phyloP scores from a whole-genome alignment of 164 flowering plant species.

The Piper betle region DNA sequence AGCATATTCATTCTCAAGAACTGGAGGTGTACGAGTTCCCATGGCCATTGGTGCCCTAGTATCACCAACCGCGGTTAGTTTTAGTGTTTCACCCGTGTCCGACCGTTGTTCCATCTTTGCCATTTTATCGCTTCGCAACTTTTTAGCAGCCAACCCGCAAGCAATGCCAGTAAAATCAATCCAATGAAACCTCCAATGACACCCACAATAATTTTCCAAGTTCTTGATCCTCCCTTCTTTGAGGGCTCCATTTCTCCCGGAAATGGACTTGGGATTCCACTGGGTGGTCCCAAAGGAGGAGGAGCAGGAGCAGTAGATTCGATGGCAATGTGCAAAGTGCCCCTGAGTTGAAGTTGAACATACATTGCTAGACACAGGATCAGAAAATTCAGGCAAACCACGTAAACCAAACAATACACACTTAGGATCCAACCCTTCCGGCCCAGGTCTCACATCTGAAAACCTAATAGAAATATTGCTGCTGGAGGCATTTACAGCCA shows the following conservation, averaged over 20 bases:
- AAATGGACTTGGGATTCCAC: background rate
- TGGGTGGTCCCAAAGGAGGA: background rate
- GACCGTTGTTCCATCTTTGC: conserved; percentile 62
- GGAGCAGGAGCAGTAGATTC: conserved; percentile 38
- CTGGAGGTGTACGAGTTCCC: conserved; percentile 22
- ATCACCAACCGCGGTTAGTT: conserved; percentile 14
- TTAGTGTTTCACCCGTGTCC: conserved; percentile 42
- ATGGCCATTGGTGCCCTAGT: conserved; percentile 19
- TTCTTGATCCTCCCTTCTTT: conserved; percentile 15
- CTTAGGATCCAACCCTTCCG: conserved; percentile 28
- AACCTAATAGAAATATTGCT: conserved; percentile 30
- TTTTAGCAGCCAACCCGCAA: conserved; percentile 26
- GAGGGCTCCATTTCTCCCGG: background rate
- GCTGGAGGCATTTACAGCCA: conserved; percentile 35
- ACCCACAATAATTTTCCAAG: conserved; percentile 32
- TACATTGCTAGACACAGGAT: conserved; percentile 22
- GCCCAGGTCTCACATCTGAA: conserved; percentile 16
- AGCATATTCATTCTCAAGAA: conserved; percentile 20
- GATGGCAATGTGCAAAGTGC: conserved; percentile 63
- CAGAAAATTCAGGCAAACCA: conserved; percentile 35
- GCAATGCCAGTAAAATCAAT: conserved; percentile 24
- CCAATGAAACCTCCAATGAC: conserved; percentile 22
- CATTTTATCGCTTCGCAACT: conserved; percentile 35
- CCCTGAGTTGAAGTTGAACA: conserved; percentile 50
- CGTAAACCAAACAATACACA: conserved; percentile 60